Evolutionary conservation across 1,284 basidiomycete species (phyloP), one percentile per base, ranked within the genome.

Genomic region (Microbotryum saponariae): DNA sequence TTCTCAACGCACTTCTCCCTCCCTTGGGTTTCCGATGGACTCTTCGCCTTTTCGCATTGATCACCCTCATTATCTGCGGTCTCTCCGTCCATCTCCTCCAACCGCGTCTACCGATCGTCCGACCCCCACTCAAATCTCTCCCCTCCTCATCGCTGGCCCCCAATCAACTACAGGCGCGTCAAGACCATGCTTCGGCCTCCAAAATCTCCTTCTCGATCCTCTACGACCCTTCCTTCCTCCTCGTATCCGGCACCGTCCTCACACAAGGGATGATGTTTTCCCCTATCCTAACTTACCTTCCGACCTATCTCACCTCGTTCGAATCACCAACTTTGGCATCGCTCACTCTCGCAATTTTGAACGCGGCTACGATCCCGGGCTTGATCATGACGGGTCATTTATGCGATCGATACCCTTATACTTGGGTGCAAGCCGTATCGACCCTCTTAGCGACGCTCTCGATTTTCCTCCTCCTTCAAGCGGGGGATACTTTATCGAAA

Each of bases 1-100:
- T 63, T 8, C 47, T 70, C 29, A 63, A 63, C 48, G 56, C 49
- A n/a, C 47, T 70, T 6, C 67, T 72, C 33, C 42, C 54, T 9
- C 29, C 31, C 7, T 37, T 71, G 10, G 70, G 70, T 6, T 72
- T 68, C 51, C 52, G 62, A 42, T 71, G 70, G 70, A 70, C 71
- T 1, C 58, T 72, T 37, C 58, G 71, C 14, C 58, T 70, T 21
- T 69, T 61, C 55, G 64, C 67, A 6, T 47, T 58, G 14, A 51
- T 65, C 6, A 53, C 61, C 31, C n/a, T 59, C 20, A 33, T 62
- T 27, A 52, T 62, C 37, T 58, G 57, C 48, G 67, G 62, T n/a
- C 45, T 55, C 16, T 56, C 64, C 31, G 23, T 66, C 6, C 29
- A 42, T 2, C 16, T 20, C 23, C 25, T 58, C 21, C 42, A 44